A percentile compares a stretch with the other conserved stretches of the same genome.
Conservation (phyloP, 192 early-diverging fungal species). For the Linnemannia schmuckeri region DNA sequence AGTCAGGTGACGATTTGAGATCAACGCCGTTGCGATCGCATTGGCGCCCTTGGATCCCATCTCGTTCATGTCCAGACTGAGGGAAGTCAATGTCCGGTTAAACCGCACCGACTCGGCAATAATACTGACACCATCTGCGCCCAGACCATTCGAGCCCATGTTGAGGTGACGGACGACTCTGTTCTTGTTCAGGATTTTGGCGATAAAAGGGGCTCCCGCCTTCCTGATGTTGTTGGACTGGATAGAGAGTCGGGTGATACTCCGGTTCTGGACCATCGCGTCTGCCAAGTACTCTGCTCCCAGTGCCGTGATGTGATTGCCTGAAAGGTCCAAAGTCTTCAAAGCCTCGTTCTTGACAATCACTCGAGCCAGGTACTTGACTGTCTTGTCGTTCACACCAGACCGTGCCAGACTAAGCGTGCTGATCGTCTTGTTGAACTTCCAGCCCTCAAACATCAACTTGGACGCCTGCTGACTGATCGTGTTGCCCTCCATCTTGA, state of each 20-base stretch:
- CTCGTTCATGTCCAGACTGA: slow-evolving; percentile 60
- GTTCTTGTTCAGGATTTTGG: slow-evolving; percentile 56
- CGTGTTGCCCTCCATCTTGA: slow-evolving; percentile 52
- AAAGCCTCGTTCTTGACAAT: slow-evolving; percentile 46
- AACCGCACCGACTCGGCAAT: slow-evolving; percentile 54
- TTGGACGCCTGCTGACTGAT: slow-evolving; percentile 56
- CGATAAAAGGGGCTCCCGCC: slow-evolving; percentile 52
- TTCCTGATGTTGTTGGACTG: slow-evolving; percentile 58
- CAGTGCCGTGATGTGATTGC: slow-evolving; percentile 49
- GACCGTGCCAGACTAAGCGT: slow-evolving; percentile 56
- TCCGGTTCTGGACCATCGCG: slow-evolving; percentile 46
- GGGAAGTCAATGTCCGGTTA: slow-evolving; percentile 44
- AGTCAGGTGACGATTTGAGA: slow-evolving; percentile 50
- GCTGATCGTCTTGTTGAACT: slow-evolving; percentile 53
- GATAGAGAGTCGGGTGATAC: slow-evolving; percentile 46
- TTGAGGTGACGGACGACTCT: slow-evolving; percentile 56
- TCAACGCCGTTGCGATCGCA: slow-evolving; percentile 29
- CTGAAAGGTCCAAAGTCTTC: slow-evolving; percentile 49
- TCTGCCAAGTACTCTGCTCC: slow-evolving; percentile 54
- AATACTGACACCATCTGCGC: slow-evolving; percentile 23
- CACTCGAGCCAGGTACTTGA: slow-evolving; percentile 51
- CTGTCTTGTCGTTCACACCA: slow-evolving; percentile 59
- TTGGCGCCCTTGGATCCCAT: slow-evolving; percentile 41
- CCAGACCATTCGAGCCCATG: slow-evolving; percentile 55
- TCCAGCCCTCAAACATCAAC: slow-evolving; percentile 54